These are phyloP conservation scores for Kurtzmaniella quercitrusa DNA, from an alignment of 1,139 yeast species.

Conservation along the genomic window DNA sequence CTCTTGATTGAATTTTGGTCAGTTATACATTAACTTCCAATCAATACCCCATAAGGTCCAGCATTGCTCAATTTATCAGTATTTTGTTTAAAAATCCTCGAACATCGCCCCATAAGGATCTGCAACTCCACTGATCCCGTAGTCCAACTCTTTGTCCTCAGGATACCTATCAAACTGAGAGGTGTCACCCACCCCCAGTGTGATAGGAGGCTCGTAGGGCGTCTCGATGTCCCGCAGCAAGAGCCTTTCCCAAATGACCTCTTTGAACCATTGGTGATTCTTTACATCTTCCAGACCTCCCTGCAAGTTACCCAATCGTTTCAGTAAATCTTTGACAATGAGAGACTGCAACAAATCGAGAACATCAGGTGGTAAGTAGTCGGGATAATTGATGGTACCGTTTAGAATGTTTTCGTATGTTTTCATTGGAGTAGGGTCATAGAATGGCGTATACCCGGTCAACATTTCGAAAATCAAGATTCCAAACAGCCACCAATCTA, in stretches of 20 bases:
- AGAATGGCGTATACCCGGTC: conserved; percentile 60
- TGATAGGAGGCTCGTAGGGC: conserved; percentile 61
- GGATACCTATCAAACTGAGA: conserved; percentile 59
- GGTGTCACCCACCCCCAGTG: conserved; percentile 60
- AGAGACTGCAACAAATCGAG: conserved; percentile 46
- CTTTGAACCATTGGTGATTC: conserved; percentile 55
- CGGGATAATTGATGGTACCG: conserved; percentile 50
- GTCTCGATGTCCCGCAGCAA: conserved; percentile 56
- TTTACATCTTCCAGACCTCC: conserved; percentile 57
- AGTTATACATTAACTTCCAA: no score
- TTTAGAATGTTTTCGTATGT: conserved; percentile 56
- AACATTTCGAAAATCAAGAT: conserved; percentile 58
- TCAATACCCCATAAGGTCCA: no score
- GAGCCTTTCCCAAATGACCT: conserved; percentile 58
- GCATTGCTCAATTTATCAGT: no score
- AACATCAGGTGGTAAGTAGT: conserved; percentile 48
- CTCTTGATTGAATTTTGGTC: no score
- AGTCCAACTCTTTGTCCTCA: conserved; percentile 56
- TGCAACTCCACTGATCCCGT: conserved; percentile 40
- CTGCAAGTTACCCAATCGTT: conserved; percentile 53
- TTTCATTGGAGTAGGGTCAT: conserved; percentile 59
- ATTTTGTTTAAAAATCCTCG: conserved; percentile 47
- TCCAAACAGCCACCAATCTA: conserved; percentile 65
- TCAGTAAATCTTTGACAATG: conserved; percentile 53
- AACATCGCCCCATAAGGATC: conserved; percentile 51